Base-by-base conservation (phyloP, 2,329 filamentous ascomycete species). In the Cladobotryum mycophilum region DNA sequence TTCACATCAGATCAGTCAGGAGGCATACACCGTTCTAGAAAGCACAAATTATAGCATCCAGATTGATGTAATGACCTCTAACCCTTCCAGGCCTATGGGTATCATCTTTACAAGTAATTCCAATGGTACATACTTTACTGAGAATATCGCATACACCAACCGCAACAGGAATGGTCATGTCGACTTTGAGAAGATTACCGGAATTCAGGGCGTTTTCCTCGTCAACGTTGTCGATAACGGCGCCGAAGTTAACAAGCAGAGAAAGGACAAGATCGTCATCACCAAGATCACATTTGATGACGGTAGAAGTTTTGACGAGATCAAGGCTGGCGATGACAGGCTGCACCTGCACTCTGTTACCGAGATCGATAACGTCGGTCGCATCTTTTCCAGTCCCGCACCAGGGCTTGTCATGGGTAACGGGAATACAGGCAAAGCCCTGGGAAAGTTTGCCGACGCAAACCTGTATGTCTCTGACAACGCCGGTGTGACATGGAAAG, bases 41-140 rank as follows among this genome's bases (percentile, higher is more conserved):
- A 93, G 91, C 62, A 97, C 93, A 40, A 92, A 96, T 64, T 96
- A 99, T 74, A 96, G 92, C 72, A 90, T 99, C 60, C 92, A 97
- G 70, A 84, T 99, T 49, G 91, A 97, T 67, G 91, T 97, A 56
- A 85, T 92, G 79, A 89, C 86, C 1, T 75, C 75, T 37, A 74
- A 73, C 41, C 78, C 78, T 12, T 79, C 77, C 1, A 81, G 79
- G 36, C 81, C 86, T 0, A 92, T 96, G 81, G 95, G 93, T 34
- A 84, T 87, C 11, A 76, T 99, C 51, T 92, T 96, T 63, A 95
- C 90, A 5, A 97, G 92, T 65, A 99, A 99, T 66, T 97, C 91
- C 33, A 95, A 97, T 64, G 93, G 93, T 54, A 96, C 90, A 2
- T 96, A 92, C 68, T 99, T 97, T 66, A 93, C 88, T 2, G 84